phyloP scores from a whole-genome alignment of 768 basidiomycete genomes.

The Dacryopinax primogenitus region DNA sequence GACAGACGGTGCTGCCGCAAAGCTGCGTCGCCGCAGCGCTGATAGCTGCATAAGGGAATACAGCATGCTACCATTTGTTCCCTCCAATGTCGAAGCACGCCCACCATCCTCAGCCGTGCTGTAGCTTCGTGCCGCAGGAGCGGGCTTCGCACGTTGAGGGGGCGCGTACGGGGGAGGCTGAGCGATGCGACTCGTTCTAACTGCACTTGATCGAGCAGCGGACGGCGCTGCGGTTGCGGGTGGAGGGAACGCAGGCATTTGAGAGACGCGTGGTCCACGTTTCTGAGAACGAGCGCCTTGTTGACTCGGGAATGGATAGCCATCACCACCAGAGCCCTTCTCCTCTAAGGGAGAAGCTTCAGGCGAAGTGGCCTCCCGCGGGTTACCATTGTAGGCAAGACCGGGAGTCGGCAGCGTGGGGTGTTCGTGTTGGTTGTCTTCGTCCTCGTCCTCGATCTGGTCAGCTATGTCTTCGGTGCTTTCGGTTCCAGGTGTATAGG shows the following conservation, averaged over 20 bases:
- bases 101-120: not conserved
- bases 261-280: not conserved
- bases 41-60: not conserved
- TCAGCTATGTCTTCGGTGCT: no score
- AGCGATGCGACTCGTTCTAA: not conserved
- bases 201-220: not conserved
- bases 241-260: not conserved
- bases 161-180: not conserved
- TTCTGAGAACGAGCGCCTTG: not conserved
- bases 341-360: not conserved
- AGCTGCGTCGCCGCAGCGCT: not conserved
- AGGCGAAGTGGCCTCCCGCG: not conserved
- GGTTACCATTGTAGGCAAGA: not conserved
- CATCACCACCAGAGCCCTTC: not conserved
- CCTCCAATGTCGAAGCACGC: not conserved
- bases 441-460: no score
- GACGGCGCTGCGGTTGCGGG: not conserved
- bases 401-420: not conserved
- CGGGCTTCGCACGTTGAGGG: not conserved
- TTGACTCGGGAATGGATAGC: not conserved
- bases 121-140: not conserved
- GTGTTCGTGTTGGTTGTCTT: not conserved
- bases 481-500: not conserved
- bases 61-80: not conserved
- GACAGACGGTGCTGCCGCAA: not conserved